These are phyloP conservation scores for Phylloporus sp. DNA, from an alignment of 768 basidiomycete genomes.

Conservation along the genomic window DNA sequence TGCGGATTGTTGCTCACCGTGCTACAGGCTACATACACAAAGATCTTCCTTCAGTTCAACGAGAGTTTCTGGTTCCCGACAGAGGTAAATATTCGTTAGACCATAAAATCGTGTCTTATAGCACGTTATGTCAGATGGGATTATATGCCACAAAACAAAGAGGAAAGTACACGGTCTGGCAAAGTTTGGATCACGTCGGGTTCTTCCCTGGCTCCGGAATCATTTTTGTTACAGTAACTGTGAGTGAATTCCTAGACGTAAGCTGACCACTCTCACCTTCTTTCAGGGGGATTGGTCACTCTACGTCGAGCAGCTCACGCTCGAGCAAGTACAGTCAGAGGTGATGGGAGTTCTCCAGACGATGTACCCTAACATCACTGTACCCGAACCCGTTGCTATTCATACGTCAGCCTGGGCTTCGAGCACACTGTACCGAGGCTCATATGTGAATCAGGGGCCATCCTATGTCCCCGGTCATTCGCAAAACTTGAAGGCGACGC, in stretches of 20 bases:
- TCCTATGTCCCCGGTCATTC: slow-evolving; percentile 52
- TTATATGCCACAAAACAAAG: slow-evolving; percentile 56
- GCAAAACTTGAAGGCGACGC: slow-evolving; percentile 52
- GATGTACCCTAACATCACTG: slow-evolving; percentile 54
- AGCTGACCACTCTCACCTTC: not conserved
- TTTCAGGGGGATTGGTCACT: slow-evolving; percentile 56
- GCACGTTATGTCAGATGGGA: slow-evolving; percentile 29
- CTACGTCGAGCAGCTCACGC: slow-evolving; percentile 52
- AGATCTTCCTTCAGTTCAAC: slow-evolving; percentile 63
- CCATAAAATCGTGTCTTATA: not conserved
- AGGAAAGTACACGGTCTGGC: slow-evolving; percentile 66
- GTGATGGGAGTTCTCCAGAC: slow-evolving; percentile 51
- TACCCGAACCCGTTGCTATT: slow-evolving; percentile 57
- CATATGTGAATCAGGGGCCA: slow-evolving; percentile 70
- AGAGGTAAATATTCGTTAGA: slow-evolving; percentile 24
- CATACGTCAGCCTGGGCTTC: slow-evolving; percentile 52
- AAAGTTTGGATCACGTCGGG: slow-evolving; percentile 52
- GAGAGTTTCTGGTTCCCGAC: slow-evolving; percentile 59
- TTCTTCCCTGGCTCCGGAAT: slow-evolving; percentile 63
- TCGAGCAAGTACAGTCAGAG: slow-evolving; percentile 46
- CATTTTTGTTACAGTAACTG: slow-evolving; percentile 26
- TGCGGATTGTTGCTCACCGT: not conserved
- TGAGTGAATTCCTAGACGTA: slow-evolving; percentile 1
- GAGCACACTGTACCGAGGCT: slow-evolving; percentile 41
- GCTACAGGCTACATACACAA: slow-evolving; percentile 52